Conservation (phyloP, 495 filamentous ascomycete genomes). For the Apiosordaria backusii region DNA sequence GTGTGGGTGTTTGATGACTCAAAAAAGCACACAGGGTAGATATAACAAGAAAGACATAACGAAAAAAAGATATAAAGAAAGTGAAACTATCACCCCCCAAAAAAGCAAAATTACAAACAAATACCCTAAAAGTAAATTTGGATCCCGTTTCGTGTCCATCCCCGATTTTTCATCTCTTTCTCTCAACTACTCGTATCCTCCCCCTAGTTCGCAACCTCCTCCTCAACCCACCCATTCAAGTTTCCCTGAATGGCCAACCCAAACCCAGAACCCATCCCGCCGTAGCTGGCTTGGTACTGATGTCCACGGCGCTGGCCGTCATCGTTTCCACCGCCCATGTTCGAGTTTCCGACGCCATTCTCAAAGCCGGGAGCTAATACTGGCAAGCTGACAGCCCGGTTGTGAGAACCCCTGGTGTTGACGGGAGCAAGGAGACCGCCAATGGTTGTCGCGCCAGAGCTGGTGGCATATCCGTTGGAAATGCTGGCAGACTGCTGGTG, state of each 20-base stretch:
- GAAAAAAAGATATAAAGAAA: constrained; percentile 7
- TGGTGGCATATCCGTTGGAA: constrained; percentile 52
- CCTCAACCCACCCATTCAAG: constrained; percentile 55
- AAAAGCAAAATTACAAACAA: constrained; percentile 12
- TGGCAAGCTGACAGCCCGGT: constrained; percentile 79
- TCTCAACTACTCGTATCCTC: neutral
- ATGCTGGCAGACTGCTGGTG: constrained; percentile 62
- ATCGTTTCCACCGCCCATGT: constrained; percentile 42
- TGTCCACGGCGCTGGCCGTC: constrained; percentile 50
- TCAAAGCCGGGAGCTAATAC: constrained; percentile 54
- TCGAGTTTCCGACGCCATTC: constrained; percentile 48
- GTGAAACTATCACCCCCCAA: constrained; percentile 14
- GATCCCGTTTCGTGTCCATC: constrained; percentile 6
- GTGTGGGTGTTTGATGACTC: too few species aligned
- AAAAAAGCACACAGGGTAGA: constrained; percentile 11
- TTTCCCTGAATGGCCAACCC: constrained; percentile 51
- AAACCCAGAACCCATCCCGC: constrained; percentile 48
- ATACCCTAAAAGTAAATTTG: constrained; percentile 9
- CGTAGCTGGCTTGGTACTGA: constrained; percentile 54
- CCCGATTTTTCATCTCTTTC: constrained; percentile 6
- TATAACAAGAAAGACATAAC: constrained; percentile 8
- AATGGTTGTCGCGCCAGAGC: constrained; percentile 62
- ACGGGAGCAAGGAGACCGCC: constrained; percentile 69
- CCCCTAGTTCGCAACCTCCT: constrained; percentile 50
- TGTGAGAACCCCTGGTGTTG: constrained; percentile 65